Conservation (phyloP, 345 rosid genomes). For the Arabis hirsuta region DNA sequence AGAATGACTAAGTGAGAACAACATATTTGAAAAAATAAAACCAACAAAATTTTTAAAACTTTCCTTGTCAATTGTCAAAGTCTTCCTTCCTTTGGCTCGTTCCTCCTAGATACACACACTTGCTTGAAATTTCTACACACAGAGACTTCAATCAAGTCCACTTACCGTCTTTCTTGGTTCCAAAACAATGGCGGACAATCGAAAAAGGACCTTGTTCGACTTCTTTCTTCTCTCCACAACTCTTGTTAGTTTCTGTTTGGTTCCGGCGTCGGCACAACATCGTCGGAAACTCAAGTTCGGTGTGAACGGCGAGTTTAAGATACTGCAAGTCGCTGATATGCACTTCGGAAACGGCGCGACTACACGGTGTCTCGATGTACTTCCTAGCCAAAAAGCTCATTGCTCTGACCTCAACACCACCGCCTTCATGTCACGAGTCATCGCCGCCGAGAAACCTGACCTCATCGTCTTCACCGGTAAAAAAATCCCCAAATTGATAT, state of each 20-base stretch:
- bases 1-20: no score
- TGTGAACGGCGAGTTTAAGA: slow-evolving; percentile 68
- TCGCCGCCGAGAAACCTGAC: slow-evolving; percentile 84
- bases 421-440: slow-evolving; percentile 67
- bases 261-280: slow-evolving; percentile 23
- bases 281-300: slow-evolving; percentile 58
- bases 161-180: neutral
- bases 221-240: slow-evolving; percentile 15
- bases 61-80: no score
- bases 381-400: slow-evolving; percentile 50
- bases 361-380: slow-evolving; percentile 60
- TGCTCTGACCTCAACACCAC: slow-evolving; percentile 95
- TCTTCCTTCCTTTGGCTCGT: no score
- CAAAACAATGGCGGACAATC: slow-evolving; percentile 32
- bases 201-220: neutral
- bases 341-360: slow-evolving; percentile 77
- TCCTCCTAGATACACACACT: neutral
- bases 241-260: slow-evolving; percentile 31
- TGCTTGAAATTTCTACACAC: neutral
- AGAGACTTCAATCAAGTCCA: neutral
- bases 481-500: neutral
- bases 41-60: no score
- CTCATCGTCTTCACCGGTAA: slow-evolving; percentile 91
- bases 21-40: no score
- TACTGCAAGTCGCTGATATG: slow-evolving; percentile 95